Evolutionary conservation across 495 filamentous ascomycete genomes (phyloP).

Genomic region (Xylaria telfairii): DNA sequence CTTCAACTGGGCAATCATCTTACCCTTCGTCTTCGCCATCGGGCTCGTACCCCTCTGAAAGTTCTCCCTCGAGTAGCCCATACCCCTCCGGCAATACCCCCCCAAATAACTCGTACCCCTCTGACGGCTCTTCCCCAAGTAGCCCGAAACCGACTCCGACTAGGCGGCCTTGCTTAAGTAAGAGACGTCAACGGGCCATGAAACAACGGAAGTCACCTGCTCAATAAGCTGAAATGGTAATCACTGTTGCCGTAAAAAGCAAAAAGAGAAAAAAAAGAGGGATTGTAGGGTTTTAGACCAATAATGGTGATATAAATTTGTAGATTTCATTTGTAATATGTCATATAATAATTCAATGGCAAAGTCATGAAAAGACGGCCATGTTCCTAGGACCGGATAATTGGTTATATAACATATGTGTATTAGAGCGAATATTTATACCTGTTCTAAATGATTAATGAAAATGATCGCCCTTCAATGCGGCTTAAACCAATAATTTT

Average conservation of each 20-base stretch:
- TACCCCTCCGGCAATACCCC: background rate
- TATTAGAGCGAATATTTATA: background rate
- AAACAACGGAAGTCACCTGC: background rate
- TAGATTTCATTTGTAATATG: background rate
- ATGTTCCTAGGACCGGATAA: background rate
- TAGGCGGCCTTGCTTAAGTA: slow-evolving; percentile 6
- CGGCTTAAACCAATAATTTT: background rate
- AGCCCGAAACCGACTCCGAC: background rate
- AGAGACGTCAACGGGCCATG: slow-evolving; percentile 1
- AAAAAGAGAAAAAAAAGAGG: background rate
- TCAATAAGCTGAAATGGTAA: background rate
- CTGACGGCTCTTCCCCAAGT: too few species aligned
- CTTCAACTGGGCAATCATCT: background rate
- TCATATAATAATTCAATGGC: too few species aligned
- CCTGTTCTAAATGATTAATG: background rate
- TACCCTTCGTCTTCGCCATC: background rate
- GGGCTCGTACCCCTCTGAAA: background rate
- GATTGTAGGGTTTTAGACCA: background rate
- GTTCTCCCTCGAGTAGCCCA: too few species aligned
- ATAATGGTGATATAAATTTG: background rate
- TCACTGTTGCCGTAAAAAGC: background rate
- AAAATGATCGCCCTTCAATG: background rate
- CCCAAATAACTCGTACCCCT: background rate
- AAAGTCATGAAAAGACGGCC: background rate
- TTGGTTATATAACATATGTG: background rate